Percentiles rank a stretch among this genome's conserved stretches.
Evolutionary conservation across 2,329 filamentous ascomycete species (phyloP).

Genomic region (Fusarium nanum): DNA sequence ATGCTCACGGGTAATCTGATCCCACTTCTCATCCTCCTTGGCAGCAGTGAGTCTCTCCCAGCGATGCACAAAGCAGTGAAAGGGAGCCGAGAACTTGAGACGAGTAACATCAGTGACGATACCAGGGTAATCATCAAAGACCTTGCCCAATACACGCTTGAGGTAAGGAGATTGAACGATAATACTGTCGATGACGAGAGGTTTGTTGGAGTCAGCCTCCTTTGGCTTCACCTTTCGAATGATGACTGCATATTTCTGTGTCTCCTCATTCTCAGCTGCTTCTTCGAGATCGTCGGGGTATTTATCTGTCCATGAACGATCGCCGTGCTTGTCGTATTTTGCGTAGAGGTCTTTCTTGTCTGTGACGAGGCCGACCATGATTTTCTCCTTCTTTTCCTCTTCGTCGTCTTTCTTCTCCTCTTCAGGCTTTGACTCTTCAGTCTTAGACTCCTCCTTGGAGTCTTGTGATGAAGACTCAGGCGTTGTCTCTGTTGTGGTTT

Average conservation of each 20-base stretch:
- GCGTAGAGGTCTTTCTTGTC: conserved; percentile 58
- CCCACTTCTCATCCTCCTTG: conserved; percentile 55
- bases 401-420: conserved; percentile 12
- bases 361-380: conserved; percentile 52
- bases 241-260: conserved; percentile 70
- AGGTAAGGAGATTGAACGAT: conserved; percentile 72
- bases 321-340: conserved; percentile 60
- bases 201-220: conserved; percentile 68
- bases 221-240: conserved; percentile 65
- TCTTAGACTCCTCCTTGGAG: neutral
- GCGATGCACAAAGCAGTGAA: conserved; percentile 73
- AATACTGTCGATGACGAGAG: conserved; percentile 70
- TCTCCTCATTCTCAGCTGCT: conserved; percentile 70
- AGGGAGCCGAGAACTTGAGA: conserved; percentile 70
- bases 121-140: conserved; percentile 69
- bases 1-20: conserved; percentile 58
- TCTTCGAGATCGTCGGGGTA: conserved; percentile 65
- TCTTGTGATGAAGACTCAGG: neutral
- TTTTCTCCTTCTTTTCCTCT: conserved; percentile 38
- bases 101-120: conserved; percentile 69
- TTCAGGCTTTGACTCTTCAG: conserved; percentile 17
- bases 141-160: conserved; percentile 65
- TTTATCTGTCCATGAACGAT: conserved; percentile 66
- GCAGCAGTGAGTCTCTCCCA: conserved; percentile 64
- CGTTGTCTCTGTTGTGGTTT: conserved; percentile 27